Conservation (phyloP, 371 early-diverging fungal species). For the Circinella minor region DNA sequence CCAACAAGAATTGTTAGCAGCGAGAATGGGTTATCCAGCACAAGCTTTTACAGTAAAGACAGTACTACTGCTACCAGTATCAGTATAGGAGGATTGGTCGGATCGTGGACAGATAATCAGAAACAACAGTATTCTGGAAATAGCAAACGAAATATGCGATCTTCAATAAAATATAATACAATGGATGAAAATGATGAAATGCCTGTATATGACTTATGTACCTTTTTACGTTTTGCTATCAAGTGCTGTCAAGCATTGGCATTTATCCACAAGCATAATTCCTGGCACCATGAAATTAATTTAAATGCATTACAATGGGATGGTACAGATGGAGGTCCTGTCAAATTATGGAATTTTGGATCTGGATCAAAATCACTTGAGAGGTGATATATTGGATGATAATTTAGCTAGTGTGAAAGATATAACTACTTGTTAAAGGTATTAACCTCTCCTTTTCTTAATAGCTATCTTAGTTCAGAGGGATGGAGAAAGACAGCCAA, state of each 20-base stretch:
- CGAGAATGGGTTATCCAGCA: background rate
- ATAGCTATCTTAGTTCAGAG: conserved; percentile 40
- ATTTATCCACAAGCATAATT: conserved; percentile 47
- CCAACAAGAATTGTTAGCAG: background rate
- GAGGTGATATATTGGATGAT: conserved; percentile 17
- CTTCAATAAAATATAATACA: background rate
- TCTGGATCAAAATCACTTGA: conserved; percentile 33
- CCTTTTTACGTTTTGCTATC: conserved; percentile 49
- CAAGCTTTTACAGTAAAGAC: background rate
- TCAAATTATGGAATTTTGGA: conserved; percentile 48
- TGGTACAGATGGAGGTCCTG: conserved; percentile 32
- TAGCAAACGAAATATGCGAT: background rate
- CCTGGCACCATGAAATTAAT: conserved; percentile 45
- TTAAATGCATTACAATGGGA: conserved; percentile 47
- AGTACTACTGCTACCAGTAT: background rate
- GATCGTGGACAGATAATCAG: background rate
- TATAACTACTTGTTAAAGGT: no score
- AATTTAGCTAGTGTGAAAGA: no score
- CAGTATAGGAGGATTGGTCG: background rate
- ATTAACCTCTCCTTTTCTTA: background rate
- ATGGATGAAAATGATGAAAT: conserved; percentile 6
- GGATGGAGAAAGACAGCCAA: conserved; percentile 47
- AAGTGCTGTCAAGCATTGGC: conserved; percentile 47
- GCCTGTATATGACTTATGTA: conserved; percentile 34
- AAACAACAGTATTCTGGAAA: background rate